Evolutionary conservation across 176 grass and related monocot genomes (phyloP).

Genomic region (Olyra latifolia): DNA sequence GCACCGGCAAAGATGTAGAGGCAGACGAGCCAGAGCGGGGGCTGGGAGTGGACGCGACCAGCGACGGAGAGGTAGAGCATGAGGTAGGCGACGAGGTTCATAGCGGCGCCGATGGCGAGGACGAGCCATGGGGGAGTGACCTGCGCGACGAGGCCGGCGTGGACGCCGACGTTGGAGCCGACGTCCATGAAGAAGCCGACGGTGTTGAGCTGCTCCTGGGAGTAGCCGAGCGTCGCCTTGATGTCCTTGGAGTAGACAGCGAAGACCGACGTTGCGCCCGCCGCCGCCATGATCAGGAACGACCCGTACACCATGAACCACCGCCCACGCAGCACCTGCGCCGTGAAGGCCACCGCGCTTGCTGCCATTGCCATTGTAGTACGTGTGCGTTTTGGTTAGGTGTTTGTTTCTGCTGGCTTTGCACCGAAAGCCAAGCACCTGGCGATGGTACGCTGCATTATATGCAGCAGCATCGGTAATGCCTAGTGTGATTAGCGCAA

Average conservation of each 20-base stretch:
- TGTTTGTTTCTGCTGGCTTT: no score
- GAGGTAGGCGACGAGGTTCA: slow-evolving; percentile 49
- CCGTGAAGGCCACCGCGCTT: background rate
- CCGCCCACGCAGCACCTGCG: background rate
- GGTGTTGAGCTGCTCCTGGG: slow-evolving; percentile 45
- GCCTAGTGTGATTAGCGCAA: no score
- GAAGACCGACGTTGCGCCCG: slow-evolving; percentile 36
- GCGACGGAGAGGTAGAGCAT: slow-evolving; percentile 54
- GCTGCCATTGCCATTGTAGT: no score
- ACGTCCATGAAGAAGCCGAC: slow-evolving; percentile 55
- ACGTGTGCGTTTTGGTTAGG: no score
- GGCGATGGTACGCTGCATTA: no score
- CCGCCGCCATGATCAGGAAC: slow-evolving; percentile 19
- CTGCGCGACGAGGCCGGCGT: slow-evolving; percentile 42
- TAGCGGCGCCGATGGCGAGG: slow-evolving; percentile 39
- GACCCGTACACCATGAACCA: slow-evolving; percentile 62
- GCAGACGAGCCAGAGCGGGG: slow-evolving; percentile 61
- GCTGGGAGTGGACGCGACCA: background rate
- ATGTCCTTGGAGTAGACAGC: slow-evolving; percentile 48
- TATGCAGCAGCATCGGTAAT: no score
- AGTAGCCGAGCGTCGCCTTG: slow-evolving; percentile 38
- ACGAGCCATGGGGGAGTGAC: slow-evolving; percentile 36
- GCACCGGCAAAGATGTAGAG: slow-evolving; percentile 75
- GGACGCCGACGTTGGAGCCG: slow-evolving; percentile 45
- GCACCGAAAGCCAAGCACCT: no score